Conservation (phyloP, 139 green algal genomes). For the Haematococcus sp. region DNA sequence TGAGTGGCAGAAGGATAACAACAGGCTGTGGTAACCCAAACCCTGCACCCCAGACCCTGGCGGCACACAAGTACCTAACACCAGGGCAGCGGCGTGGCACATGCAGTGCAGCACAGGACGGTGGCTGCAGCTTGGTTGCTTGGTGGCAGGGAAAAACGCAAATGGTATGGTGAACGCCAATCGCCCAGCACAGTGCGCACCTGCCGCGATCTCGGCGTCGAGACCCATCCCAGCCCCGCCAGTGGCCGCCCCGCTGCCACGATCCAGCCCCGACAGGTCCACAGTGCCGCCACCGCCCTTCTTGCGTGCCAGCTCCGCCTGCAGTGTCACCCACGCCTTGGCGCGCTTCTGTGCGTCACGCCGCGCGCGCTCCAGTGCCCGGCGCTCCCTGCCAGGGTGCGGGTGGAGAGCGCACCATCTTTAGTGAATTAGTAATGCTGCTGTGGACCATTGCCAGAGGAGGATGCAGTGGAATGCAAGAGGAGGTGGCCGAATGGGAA, state of each 20-base stretch:
- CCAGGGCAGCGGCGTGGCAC: no score
- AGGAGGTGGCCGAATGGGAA: not conserved
- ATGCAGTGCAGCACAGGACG: no score
- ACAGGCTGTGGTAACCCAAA: no score
- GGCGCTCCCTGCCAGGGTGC: constrained; percentile 23
- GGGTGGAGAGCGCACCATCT: no score
- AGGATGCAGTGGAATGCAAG: not conserved
- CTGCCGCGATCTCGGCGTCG: not conserved
- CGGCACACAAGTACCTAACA: no score
- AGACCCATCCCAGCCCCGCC: constrained; percentile 3
- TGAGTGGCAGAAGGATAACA: no score
- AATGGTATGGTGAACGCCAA: no score
- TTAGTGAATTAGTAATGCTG: not conserved
- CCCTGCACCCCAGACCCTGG: no score
- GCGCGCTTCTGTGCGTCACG: constrained; percentile 9
- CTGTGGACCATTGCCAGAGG: not conserved
- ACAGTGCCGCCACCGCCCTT: constrained; percentile 5
- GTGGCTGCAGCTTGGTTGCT: no score
- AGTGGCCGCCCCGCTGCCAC: constrained; percentile 1
- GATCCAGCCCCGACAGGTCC: not conserved
- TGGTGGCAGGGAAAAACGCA: no score
- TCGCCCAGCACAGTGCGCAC: no score
- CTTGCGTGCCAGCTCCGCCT: constrained; percentile 10
- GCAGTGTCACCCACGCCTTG: constrained; percentile 4
- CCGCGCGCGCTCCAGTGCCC: constrained; percentile 2